Percentiles rank a stretch among this genome's conserved stretches.
Conservation (phyloP, 2,329 filamentous ascomycete genomes). For the Sclerotinia borealis region DNA sequence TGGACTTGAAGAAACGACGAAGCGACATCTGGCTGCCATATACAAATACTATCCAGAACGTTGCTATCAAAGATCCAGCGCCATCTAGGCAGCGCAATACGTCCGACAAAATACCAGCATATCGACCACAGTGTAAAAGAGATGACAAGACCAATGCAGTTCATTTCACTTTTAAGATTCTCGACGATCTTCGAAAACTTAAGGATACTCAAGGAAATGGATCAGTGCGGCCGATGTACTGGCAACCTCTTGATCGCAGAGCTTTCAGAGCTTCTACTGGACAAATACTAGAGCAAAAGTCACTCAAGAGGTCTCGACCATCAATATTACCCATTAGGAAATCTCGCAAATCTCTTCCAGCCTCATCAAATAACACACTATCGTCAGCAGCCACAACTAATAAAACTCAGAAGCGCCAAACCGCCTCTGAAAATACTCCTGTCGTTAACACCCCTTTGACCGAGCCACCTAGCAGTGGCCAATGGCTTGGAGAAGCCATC, state of each 20-base stretch:
- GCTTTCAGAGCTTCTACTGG: conserved; percentile 9
- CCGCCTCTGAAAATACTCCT: not conserved
- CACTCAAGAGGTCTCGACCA: not conserved
- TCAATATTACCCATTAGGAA: not conserved
- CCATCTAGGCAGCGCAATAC: not conserved
- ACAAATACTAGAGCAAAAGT: not conserved
- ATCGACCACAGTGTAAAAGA: conserved; percentile 22
- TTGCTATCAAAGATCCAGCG: conserved; percentile 15
- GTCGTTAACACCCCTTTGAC: not conserved
- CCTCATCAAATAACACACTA: not conserved
- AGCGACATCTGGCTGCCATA: conserved; percentile 31
- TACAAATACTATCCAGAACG: conserved; percentile 17
- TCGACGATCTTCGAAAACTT: conserved; percentile 23
- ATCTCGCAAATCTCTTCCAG: conserved; percentile 4
- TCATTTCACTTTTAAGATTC: conserved; percentile 29
- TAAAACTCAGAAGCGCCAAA: not conserved
- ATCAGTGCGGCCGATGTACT: conserved; percentile 19
- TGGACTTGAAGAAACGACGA: conserved; percentile 42
- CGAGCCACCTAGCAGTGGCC: not conserved
- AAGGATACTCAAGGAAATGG: conserved; percentile 18
- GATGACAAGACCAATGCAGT: conserved; percentile 30
- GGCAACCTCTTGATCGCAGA: conserved; percentile 5
- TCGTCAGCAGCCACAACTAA: not conserved
- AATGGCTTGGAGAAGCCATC: not conserved
- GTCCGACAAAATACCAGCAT: conserved; percentile 1